These are phyloP conservation scores for Rhodotorula sp. DNA, from an alignment of 1,284 basidiomycete genomes.

Conservation along the genomic window DNA sequence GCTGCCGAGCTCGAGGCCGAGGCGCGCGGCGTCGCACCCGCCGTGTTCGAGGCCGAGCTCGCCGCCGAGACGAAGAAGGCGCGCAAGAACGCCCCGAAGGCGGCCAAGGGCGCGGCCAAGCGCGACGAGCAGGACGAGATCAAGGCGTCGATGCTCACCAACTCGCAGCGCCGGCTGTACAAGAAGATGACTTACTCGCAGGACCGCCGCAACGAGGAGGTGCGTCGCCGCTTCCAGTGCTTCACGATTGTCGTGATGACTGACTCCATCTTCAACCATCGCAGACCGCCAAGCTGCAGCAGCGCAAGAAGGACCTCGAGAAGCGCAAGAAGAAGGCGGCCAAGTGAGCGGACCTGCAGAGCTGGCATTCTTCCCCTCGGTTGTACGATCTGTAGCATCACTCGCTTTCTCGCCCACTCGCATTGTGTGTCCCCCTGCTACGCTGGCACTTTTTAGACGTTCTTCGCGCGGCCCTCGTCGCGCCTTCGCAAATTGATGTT, in stretches of 20 bases:
- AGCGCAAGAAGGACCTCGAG: conserved; percentile 40
- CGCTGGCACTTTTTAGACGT: no score
- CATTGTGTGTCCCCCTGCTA: no score
- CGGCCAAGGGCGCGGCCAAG: conserved; percentile 41
- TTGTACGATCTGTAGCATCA: background rate
- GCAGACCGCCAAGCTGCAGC: conserved; percentile 39
- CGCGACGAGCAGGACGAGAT: conserved; percentile 73
- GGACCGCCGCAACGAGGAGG: conserved; percentile 73
- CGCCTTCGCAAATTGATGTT: no score
- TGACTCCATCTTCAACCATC: no score
- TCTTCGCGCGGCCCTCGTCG: no score
- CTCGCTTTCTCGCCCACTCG: background rate
- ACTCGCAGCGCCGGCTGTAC: conserved; percentile 93
- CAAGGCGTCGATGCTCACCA: conserved; percentile 99
- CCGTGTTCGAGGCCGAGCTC: conserved; percentile 76
- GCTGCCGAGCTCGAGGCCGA: conserved; percentile 94
- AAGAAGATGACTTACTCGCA: conserved; percentile 89
- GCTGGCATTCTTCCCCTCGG: background rate
- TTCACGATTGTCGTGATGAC: background rate
- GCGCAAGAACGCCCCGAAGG: conserved; percentile 54
- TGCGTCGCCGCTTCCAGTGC: conserved; percentile 54
- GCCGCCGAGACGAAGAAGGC: conserved; percentile 58
- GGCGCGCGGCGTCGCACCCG: conserved; percentile 79
- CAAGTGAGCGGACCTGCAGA: conserved; percentile 12
- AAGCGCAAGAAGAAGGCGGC: conserved; percentile 38